Evolutionary conservation across 2,329 filamentous ascomycete genomes (phyloP).

Genomic region (Thielaviopsis musarum): DNA sequence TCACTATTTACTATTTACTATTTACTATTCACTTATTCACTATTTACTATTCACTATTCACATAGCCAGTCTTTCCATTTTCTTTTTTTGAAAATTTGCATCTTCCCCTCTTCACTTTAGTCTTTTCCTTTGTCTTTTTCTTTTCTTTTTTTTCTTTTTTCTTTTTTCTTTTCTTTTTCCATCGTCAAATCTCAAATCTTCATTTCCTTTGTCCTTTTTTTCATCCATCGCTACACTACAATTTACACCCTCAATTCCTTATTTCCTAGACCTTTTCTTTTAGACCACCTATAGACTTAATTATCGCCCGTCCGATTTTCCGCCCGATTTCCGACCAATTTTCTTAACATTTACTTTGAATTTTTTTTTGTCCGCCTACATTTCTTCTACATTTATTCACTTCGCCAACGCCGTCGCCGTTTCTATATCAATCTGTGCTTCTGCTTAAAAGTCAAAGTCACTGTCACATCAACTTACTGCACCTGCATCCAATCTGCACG

Average conservation of each 20-base stretch:
- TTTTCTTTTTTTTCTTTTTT: background rate
- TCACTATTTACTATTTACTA: no score
- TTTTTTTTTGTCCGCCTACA: background rate
- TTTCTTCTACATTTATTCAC: background rate
- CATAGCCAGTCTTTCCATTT: background rate
- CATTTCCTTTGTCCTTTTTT: background rate
- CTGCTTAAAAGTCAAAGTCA: no score
- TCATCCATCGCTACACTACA: background rate
- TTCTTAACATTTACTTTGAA: no score
- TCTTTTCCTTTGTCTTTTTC: background rate
- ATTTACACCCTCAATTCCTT: background rate
- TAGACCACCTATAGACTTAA: no score
- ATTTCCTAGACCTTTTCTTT: background rate
- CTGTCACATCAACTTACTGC: no score
- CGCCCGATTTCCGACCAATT: no score
- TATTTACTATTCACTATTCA: background rate
- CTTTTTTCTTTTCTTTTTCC: background rate
- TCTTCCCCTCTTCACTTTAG: no score
- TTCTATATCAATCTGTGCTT: no score
- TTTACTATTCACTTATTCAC: background rate
- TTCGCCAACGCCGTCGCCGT: no score
- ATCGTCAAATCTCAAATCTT: background rate
- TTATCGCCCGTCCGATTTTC: no score
- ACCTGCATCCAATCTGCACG: no score
- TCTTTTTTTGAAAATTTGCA: background rate